Evolutionary conservation across 345 rosid genomes (phyloP), one percentile per base, ranked within the genome.

Genomic region (Geranium rotundifolium): DNA sequence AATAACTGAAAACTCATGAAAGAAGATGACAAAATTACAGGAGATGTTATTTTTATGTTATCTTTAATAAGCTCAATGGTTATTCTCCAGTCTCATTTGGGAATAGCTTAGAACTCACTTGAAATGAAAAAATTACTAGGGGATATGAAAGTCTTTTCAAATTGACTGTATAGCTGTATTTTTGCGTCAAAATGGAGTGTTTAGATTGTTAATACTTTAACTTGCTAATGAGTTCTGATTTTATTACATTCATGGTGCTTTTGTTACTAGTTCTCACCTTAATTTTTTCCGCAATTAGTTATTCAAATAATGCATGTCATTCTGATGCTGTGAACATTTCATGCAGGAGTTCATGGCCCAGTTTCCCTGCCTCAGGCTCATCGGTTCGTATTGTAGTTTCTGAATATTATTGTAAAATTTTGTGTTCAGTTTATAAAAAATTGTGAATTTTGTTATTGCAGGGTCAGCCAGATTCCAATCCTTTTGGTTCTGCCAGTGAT

Each of bases 271-370:
- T 46, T 46, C 52, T 46, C 15, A 46, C 52, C 8, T 46, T 8
- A 34, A 4, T 34, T 34, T 12, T 12, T 12, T 12, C 16, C 14
- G 15, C 10, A 46, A 46, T 10, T 46, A 46, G 52, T 46, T 46
- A 46, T 46, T 46, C 52, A 2, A 2, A 9, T 5, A 46, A 3
- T 46, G 52, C 3, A 34, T 34, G 13, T 1, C 16, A 19, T 71
- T 23, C 59, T 71, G 62, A 71, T 37, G 9, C 7, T 34, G 16
- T 18, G 55, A 29, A 19, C 61, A 46, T 29, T 63, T 71, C 41
- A 15, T 79, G 71, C 69, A 85, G 89, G 78, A 67, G 66, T 14
- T 60, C 85, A 56, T 85, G 90, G 87, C 69, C 87, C 23, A 73
- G 79, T 57, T 74, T 72, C 46, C 57, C 81, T 19, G 75, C 75